Evolutionary conservation across 768 basidiomycete species (phyloP).

Genomic region (Podaxis sp.): DNA sequence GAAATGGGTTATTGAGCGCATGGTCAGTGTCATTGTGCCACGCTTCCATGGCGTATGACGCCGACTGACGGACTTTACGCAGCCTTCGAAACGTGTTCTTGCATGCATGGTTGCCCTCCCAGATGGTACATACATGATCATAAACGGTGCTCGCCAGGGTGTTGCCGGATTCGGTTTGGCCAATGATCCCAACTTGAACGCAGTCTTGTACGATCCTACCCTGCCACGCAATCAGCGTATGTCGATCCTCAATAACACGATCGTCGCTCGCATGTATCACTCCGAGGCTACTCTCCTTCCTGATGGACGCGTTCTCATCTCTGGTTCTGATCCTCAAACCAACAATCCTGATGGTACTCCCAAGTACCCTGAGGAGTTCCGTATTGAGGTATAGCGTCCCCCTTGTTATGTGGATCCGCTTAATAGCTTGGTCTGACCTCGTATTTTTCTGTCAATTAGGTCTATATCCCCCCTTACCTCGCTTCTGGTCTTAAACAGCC

Average conservation of each 20-base stretch:
- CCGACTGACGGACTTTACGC: constrained; percentile 45
- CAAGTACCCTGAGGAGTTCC: constrained; percentile 73
- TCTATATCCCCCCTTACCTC: constrained; percentile 88
- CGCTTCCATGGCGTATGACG: background rate
- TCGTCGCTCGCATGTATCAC: constrained; percentile 75
- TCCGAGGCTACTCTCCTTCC: constrained; percentile 73
- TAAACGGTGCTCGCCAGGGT: constrained; percentile 73
- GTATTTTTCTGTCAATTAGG: constrained; percentile 31
- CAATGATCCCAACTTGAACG: constrained; percentile 57
- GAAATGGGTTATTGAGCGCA: constrained; percentile 73
- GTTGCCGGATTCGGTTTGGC: constrained; percentile 74
- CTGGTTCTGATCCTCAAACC: constrained; percentile 74
- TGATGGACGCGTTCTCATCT: constrained; percentile 72
- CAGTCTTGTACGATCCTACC: constrained; percentile 69
- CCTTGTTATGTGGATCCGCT: background rate
- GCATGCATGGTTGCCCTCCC: constrained; percentile 71
- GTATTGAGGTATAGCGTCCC: constrained; percentile 41
- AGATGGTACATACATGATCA: constrained; percentile 72
- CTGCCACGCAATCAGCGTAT: constrained; percentile 58
- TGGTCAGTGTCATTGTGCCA: constrained; percentile 46
- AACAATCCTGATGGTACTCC: constrained; percentile 35
- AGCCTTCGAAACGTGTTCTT: constrained; percentile 78
- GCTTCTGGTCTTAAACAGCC: constrained; percentile 62
- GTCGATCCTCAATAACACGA: constrained; percentile 65
- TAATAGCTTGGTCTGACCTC: background rate